Base-by-base conservation (phyloP, 2,329 filamentous ascomycete species). In the Colletotrichum echinochloae region DNA sequence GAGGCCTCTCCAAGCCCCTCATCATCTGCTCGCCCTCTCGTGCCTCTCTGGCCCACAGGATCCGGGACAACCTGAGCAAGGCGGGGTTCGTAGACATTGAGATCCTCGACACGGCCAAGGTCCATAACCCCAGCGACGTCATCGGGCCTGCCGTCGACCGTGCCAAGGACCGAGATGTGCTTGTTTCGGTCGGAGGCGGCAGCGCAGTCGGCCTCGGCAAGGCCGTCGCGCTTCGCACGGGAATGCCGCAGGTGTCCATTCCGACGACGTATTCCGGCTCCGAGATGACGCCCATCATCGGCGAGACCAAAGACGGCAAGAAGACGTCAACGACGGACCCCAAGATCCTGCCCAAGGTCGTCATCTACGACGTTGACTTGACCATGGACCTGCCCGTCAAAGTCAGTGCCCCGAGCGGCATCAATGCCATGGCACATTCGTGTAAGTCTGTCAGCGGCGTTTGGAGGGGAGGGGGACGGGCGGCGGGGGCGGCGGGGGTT, bases 121-220 rank as follows among this genome's bases (percentile, higher is more conserved):
- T 79, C 55, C 76, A 75, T 62, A 74, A 77, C 20, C 74, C 76
- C 20, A 74, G 72, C 60, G 73, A 72, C 16, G 72, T 78, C 52
- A 74, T 79, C 23, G 76, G 77, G 57, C 76, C 77, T 26, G 76
- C 76, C 11, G 71, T 79, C 26, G 64, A 74, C 6, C 74, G 76
- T 20, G 76, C 80, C 7, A 64, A 76, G 7, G 79, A 79, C 5
- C 85, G 86, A 23, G 90, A 91, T 76, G 84, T 84, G 35, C 82
- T 91, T 48, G 81, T 91, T 54, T 90, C 87, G 49, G 87, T 91
- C 70, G 90, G 90, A 6, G 89, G 89, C 60, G 88, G 88, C 35
- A 89, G 87, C 64, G 90, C 89, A 2, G 88, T 89, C 62, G 88
- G 88, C 1, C 78, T 91, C 28, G 87, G 87, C 2, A 87, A 88